phyloP scores from a whole-genome alignment of 1,284 basidiomycete genomes.

The Ceratorhiza oryzae-sativae region DNA sequence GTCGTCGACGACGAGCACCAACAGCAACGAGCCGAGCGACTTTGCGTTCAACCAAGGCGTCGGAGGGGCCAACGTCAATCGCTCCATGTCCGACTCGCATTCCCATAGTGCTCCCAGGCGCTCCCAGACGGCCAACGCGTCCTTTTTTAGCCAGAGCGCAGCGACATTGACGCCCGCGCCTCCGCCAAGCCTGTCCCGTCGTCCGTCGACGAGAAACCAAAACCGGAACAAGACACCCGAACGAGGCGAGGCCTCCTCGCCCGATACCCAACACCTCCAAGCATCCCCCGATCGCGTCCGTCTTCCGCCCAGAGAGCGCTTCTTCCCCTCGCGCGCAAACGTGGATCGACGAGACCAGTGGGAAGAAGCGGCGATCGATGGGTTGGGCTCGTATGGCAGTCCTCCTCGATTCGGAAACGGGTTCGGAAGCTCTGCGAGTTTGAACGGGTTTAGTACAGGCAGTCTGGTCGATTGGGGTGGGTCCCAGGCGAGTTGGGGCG shows the following conservation, averaged over 20 bases:
- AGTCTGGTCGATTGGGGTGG: slow-evolving; percentile 7
- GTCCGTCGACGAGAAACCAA: slow-evolving; percentile 11
- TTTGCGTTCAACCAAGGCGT: slow-evolving; percentile 29
- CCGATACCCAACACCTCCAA: background rate
- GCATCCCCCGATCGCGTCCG: slow-evolving; percentile 7
- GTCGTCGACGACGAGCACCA: background rate
- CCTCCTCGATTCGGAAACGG: slow-evolving; percentile 8
- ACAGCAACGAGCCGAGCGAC: background rate
- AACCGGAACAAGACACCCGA: background rate
- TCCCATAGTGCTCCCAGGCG: background rate
- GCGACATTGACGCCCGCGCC: slow-evolving; percentile 18
- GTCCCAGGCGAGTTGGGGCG: slow-evolving; percentile 11
- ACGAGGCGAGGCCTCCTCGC: background rate
- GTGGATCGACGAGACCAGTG: slow-evolving; percentile 28
- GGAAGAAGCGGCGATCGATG: slow-evolving; percentile 9
- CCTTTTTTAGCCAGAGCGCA: slow-evolving; percentile 33
- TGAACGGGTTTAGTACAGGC: slow-evolving; percentile 5
- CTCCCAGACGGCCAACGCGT: background rate
- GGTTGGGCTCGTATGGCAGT: slow-evolving; percentile 14
- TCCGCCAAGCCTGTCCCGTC: slow-evolving; percentile 17
- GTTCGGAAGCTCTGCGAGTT: background rate
- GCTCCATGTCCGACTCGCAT: slow-evolving; percentile 22
- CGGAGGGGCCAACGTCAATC: slow-evolving; percentile 30
- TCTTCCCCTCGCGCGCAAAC: slow-evolving; percentile 25
- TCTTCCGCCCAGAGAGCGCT: slow-evolving; percentile 11